Evolutionary conservation across 306 rosid genomes (phyloP).

Genomic region (Prosopis cineraria): DNA sequence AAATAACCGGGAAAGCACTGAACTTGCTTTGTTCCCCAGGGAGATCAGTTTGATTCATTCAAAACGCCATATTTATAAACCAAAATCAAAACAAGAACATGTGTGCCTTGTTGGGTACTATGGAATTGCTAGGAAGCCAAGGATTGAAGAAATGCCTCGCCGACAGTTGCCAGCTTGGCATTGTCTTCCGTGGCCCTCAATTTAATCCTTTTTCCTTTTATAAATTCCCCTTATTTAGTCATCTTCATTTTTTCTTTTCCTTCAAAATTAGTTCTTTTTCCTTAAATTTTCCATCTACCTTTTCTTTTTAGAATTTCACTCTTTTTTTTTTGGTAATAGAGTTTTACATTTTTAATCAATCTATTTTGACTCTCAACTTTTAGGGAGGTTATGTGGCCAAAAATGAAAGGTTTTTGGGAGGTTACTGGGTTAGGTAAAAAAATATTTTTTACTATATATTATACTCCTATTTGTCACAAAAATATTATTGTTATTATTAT

Average conservation of each 20-base stretch:
- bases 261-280: not conserved
- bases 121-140: not conserved
- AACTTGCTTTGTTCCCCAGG: not conserved
- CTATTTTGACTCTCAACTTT: not conserved
- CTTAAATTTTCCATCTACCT: not conserved
- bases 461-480: not conserved
- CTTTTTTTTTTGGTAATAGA: not conserved
- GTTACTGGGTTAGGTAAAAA: not conserved
- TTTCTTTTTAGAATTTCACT: not conserved
- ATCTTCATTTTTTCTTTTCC: not conserved
- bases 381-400: not conserved
- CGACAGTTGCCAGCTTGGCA: constrained; percentile 25
- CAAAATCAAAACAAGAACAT: not conserved
- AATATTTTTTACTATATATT: not conserved
- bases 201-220: not conserved
- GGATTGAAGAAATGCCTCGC: not conserved
- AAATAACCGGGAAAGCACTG: constrained; percentile 38
- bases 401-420: not conserved
- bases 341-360: not conserved
- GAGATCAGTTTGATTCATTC: not conserved
- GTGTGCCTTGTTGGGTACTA: not conserved
- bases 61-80: not conserved
- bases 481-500: not conserved
- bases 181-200: not conserved
- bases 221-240: not conserved